These are phyloP conservation scores for Nannochloropsis salina DNA, from an alignment of 108 stramenopile genomes.

Conservation along the genomic window DNA sequence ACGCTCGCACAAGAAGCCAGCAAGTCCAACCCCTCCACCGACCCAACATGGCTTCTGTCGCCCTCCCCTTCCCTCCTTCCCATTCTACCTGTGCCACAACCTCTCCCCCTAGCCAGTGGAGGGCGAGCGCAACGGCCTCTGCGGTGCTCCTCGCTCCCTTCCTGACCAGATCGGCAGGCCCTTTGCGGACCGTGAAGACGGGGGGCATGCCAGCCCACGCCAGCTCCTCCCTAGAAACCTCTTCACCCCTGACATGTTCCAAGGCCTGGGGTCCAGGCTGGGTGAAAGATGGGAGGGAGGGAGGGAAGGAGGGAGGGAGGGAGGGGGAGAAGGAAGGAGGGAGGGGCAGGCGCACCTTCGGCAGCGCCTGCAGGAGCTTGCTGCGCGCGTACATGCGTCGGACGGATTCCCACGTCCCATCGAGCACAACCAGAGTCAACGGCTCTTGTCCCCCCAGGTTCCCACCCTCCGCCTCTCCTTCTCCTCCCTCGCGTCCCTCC, in stretches of 20 bases:
- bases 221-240: too few relatives aligned
- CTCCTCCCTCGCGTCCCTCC: background rate
- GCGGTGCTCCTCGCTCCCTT: background rate
- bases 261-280: too few relatives aligned
- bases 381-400: background rate
- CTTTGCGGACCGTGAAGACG: background rate
- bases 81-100: background rate
- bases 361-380: background rate
- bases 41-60: too few relatives aligned
- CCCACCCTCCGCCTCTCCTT: background rate
- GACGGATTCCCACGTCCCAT: conserved; percentile 4
- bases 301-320: background rate
- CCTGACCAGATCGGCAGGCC: background rate
- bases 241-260: too few relatives aligned
- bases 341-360: background rate
- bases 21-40: too few relatives aligned
- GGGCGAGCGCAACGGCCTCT: background rate
- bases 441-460: background rate
- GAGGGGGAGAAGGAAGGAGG: background rate
- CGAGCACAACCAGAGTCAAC: background rate
- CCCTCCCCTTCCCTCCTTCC: too few relatives aligned
- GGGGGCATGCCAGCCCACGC: background rate
- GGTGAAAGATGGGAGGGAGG: too few relatives aligned
- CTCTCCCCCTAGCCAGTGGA: background rate
- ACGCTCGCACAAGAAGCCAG: too few relatives aligned